phyloP scores from a whole-genome alignment of 305 asterid genomes.

The Fraxinus platypoda region DNA sequence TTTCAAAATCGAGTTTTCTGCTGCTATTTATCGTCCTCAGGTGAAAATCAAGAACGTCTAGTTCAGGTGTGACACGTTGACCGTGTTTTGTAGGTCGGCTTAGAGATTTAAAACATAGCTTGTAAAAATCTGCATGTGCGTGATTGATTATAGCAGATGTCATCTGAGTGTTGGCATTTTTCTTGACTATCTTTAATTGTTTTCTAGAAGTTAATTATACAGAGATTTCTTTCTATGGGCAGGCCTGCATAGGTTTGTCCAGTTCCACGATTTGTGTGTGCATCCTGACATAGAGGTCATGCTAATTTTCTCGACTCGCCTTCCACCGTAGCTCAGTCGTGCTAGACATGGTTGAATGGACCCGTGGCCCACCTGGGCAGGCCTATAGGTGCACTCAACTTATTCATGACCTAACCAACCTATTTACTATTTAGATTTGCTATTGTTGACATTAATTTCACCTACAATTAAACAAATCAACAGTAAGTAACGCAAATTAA shows the following conservation, averaged over 20 bases:
- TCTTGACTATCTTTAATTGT: not conserved
- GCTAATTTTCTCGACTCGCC: not conserved
- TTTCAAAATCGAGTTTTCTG: not conserved
- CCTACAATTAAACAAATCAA: too few relatives aligned
- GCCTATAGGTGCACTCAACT: not conserved
- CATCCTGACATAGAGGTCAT: not conserved
- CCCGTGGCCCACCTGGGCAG: not conserved
- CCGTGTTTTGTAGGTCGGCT: not conserved
- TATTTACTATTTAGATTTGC: not conserved
- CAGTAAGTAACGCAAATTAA: too few relatives aligned
- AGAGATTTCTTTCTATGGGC: not conserved
- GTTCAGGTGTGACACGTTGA: conserved; percentile 6
- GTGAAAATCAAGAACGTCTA: not conserved
- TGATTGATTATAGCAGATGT: conserved; percentile 17
- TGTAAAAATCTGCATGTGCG: conserved; percentile 32
- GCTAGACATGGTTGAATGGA: not conserved
- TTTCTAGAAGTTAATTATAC: not conserved
- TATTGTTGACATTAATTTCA: too few relatives aligned
- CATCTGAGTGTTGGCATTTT: conserved; percentile 11
- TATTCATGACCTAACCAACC: not conserved
- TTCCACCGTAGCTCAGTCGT: not conserved
- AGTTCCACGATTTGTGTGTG: not conserved
- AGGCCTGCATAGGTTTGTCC: not conserved
- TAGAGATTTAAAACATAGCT: conserved; percentile 25
- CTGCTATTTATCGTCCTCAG: conserved; percentile 1